Evolutionary conservation across 2,329 filamentous ascomycete genomes (phyloP).

Genomic region (Fonsecaea multimorphosa): DNA sequence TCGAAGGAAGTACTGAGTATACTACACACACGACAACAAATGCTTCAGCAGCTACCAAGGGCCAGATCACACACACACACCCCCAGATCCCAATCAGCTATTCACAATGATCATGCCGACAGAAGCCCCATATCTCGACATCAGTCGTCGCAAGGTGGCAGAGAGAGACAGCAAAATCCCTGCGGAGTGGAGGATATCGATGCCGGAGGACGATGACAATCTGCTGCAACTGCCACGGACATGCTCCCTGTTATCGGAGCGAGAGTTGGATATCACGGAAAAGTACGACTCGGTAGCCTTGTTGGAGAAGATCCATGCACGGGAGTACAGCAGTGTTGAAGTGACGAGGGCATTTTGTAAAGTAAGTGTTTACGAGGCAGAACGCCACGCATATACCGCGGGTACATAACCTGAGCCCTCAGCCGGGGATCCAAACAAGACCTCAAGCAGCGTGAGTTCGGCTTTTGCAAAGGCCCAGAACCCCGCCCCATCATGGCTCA

Average conservation of each 20-base stretch:
- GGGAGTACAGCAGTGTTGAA: slow-evolving; percentile 45
- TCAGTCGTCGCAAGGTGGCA: not conserved
- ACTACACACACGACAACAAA: not conserved
- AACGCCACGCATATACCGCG: not conserved
- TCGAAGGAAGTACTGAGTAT: not conserved
- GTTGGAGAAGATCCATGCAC: not conserved
- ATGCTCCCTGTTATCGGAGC: not conserved
- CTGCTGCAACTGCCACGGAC: not conserved
- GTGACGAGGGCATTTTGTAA: slow-evolving; percentile 37
- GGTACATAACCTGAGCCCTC: not conserved
- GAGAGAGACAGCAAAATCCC: slow-evolving; percentile 3
- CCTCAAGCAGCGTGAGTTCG: not conserved
- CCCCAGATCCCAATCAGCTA: not conserved
- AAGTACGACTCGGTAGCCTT: slow-evolving; percentile 39
- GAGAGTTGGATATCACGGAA: slow-evolving; percentile 56
- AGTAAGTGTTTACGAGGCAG: not conserved
- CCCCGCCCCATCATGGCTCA: too few species aligned
- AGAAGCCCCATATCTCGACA: not conserved
- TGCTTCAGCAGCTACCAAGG: not conserved
- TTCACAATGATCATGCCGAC: not conserved
- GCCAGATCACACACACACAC: not conserved
- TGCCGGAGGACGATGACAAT: not conserved
- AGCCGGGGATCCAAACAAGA: not conserved
- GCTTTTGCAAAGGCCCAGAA: too few species aligned
- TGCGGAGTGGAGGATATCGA: not conserved